Conservation (phyloP, 2,329 filamentous ascomycete species). For the Talaromyces sp. region DNA sequence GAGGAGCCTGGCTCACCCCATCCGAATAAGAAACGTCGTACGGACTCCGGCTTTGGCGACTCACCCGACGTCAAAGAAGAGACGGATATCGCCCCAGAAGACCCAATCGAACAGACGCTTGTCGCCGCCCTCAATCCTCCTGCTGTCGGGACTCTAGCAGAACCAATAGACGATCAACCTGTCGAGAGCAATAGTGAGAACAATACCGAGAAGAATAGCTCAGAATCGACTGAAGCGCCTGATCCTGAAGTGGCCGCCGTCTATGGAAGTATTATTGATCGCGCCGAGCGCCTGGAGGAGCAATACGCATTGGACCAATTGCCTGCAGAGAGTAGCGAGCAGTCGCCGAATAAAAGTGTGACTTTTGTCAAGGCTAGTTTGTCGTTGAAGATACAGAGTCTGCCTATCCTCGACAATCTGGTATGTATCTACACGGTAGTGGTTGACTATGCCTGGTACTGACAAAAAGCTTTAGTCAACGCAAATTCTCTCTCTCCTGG, state of each 20-base stretch:
- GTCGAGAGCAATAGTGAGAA: slow-evolving; percentile 25
- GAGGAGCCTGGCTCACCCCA: slow-evolving; percentile 34
- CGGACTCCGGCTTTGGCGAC: slow-evolving; percentile 32
- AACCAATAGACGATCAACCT: slow-evolving; percentile 1
- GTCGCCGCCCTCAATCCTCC: slow-evolving; percentile 36
- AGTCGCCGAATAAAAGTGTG: slow-evolving; percentile 34
- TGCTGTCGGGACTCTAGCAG: slow-evolving; percentile 6
- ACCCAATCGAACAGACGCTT: slow-evolving; percentile 39
- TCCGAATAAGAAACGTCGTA: slow-evolving; percentile 43
- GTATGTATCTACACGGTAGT: slow-evolving; percentile 39
- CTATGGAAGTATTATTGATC: slow-evolving; percentile 46
- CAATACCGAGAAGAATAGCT: slow-evolving; percentile 26
- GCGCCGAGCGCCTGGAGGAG: slow-evolving; percentile 43
- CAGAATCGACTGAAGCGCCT: slow-evolving; percentile 22
- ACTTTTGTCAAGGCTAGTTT: slow-evolving; percentile 45
- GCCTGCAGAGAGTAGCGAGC: slow-evolving; percentile 30
- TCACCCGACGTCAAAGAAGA: slow-evolving; percentile 24
- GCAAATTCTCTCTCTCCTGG: slow-evolving; percentile 58
- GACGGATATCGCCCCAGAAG: slow-evolving; percentile 30
- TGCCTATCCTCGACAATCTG: slow-evolving; percentile 62
- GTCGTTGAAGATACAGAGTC: slow-evolving; percentile 57
- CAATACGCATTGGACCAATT: slow-evolving; percentile 39
- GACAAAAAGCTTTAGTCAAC: slow-evolving; percentile 46
- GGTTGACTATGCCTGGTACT: not conserved
- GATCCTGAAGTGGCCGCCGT: slow-evolving; percentile 40